phyloP scores from a whole-genome alignment of 306 rosid species.

The Fragaria nilgerrensis region DNA sequence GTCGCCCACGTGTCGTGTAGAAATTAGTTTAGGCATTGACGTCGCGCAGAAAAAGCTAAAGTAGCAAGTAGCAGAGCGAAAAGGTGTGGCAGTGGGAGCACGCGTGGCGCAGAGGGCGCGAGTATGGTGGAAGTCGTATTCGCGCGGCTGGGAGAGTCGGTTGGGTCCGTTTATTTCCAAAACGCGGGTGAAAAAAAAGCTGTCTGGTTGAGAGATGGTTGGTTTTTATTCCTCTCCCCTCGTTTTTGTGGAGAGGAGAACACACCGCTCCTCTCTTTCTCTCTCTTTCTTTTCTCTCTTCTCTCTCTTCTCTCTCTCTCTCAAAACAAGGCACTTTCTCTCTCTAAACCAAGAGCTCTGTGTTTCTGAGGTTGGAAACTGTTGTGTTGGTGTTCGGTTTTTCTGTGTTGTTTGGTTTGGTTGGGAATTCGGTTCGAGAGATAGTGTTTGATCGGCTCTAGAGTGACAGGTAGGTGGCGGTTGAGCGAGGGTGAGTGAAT shows the following conservation, averaged over 20 bases:
- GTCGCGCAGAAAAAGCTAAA: constrained; percentile 12
- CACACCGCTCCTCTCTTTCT: constrained; percentile 45
- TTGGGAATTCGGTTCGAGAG: neutral
- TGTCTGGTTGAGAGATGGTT: constrained; percentile 47
- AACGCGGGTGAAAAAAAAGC: constrained; percentile 43
- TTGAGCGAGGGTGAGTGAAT: neutral
- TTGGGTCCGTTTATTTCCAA: constrained; percentile 24
- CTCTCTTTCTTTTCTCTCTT: constrained; percentile 6
- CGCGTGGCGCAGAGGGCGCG: constrained; percentile 16
- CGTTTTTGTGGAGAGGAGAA: constrained; percentile 80
- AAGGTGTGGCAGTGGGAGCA: constrained; percentile 14
- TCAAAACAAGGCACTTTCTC: constrained; percentile 14
- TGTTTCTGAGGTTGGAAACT: neutral
- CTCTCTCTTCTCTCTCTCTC: constrained; percentile 8
- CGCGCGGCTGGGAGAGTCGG: constrained; percentile 11
- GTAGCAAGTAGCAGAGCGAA: constrained; percentile 4
- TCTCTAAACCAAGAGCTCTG: constrained; percentile 10
- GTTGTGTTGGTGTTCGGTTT: constrained; percentile 8
- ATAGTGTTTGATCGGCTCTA: constrained; percentile 22
- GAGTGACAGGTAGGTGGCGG: constrained; percentile 11
- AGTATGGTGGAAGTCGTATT: neutral
- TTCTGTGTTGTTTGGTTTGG: neutral
- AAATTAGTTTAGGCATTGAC: neutral
- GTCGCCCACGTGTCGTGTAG: constrained; percentile 21
- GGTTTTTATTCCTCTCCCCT: constrained; percentile 77